phyloP scores from a whole-genome alignment of 192 early-diverging fungal genomes.

The Coemansia sp. region DNA sequence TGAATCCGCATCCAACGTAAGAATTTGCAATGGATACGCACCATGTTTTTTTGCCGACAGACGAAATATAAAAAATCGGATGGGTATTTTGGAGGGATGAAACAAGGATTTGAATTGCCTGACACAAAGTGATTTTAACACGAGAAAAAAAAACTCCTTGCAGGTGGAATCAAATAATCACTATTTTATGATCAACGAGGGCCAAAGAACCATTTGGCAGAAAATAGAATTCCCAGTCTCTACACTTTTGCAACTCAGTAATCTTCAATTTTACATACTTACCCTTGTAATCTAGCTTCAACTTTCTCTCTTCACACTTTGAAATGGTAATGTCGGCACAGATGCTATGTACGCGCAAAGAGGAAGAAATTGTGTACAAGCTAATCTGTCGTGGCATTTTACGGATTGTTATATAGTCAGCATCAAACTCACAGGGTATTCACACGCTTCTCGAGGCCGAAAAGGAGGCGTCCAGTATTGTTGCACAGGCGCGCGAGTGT shows the following conservation, averaged over 20 bases:
- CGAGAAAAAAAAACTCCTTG: not conserved
- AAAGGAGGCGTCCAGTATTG: constrained; percentile 93
- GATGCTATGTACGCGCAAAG: not conserved
- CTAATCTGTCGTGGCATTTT: not conserved
- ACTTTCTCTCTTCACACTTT: not conserved
- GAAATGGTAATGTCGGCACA: constrained; percentile 17
- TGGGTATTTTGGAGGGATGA: not conserved
- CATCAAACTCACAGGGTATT: constrained; percentile 86
- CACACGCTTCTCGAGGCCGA: constrained; percentile 97
- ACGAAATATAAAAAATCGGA: constrained; percentile 8
- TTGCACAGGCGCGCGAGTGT: constrained; percentile 85
- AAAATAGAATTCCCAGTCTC: not conserved
- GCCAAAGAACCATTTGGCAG: too few relatives aligned
- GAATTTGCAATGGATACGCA: constrained; percentile 25
- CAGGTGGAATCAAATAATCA: not conserved
- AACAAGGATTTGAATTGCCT: not conserved
- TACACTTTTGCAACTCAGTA: not conserved
- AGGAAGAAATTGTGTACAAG: not conserved
- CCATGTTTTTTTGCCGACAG: constrained; percentile 23
- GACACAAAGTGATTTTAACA: not conserved
- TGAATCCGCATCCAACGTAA: constrained; percentile 16
- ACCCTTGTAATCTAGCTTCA: not conserved
- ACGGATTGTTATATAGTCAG: constrained; percentile 35
- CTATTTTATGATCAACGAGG: not conserved
- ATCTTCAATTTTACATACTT: not conserved